Base-by-base conservation (phyloP, 768 basidiomycete species). In the Cyathus striatus region DNA sequence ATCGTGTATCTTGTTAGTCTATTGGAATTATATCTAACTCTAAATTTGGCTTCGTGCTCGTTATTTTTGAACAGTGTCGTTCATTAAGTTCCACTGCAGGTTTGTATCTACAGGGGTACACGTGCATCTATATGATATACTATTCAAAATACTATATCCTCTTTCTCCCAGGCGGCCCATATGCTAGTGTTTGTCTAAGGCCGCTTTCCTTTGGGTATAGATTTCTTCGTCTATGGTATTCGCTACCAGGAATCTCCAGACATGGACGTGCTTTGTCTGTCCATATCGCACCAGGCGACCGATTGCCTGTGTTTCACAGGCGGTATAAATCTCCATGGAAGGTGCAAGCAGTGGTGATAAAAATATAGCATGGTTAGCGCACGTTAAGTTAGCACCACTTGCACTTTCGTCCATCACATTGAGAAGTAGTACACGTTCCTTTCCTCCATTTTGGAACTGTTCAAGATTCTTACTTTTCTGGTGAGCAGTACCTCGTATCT, bases 401-500 rank as follows among this genome's bases (percentile, higher is more conserved):
- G 90, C 89, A 48, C 89, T 92, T 63, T 94, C 91, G 62, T 95
- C 91, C 80, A 89, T 92, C 49, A 95, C 87, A 52, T 91, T 91
- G 48, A 97, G 67, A 42, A 97, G 71, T 36, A 97, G 70, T 13
- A 93, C 91, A 23, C 83, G 78, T 52, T 88, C 87, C 44, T 75
- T 67, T 54, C 83, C 79, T 34, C 80, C 70, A 43, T 85, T 81
- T 62, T 97, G 94, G 76, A 94, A 97, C 52, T 73, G 77, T 51
- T 90, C 85, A 34, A 97, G 68, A 44, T 80, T 84, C 55, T 87
- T 88, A 62, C 87, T 90, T 69, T 85, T 87, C 50, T 75, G 68
- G 39, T 78, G 73, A 4, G 88, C 84, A 3, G 78, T 76, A 32
- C 92, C 91, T 45, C 78, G 81, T 63, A 95, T 89, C 56, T 90